Conservation (phyloP, 1,139 yeast genomes). For the Kurtzmaniella natalensis region DNA sequence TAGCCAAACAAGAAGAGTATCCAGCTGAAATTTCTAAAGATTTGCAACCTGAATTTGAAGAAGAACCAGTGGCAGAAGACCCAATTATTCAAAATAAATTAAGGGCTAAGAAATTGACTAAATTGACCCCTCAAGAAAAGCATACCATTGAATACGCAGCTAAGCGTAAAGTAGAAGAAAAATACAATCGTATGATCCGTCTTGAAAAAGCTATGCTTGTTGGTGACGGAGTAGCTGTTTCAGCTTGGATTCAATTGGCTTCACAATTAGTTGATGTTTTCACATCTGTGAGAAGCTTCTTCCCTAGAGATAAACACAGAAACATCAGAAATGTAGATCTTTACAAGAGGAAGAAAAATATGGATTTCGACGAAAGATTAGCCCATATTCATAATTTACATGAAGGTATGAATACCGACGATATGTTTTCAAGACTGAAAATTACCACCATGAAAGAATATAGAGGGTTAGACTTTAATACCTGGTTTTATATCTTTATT, state of each 20-base stretch:
- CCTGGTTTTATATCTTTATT: slow-evolving; percentile 84
- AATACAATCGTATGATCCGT: slow-evolving; percentile 57
- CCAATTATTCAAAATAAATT: slow-evolving; percentile 25
- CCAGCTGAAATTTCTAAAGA: slow-evolving; percentile 3
- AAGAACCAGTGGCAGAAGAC: slow-evolving; percentile 6
- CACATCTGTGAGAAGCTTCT: slow-evolving; percentile 70
- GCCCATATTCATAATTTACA: slow-evolving; percentile 63
- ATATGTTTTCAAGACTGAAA: slow-evolving; percentile 29
- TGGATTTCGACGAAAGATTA: slow-evolving; percentile 68
- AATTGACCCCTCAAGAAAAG: slow-evolving; percentile 53
- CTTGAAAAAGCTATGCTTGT: slow-evolving; percentile 50
- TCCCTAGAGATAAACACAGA: slow-evolving; percentile 68
- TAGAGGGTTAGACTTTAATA: slow-evolving; percentile 70
- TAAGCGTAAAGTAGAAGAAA: slow-evolving; percentile 57
- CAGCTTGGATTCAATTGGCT: slow-evolving; percentile 82
- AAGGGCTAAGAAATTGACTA: slow-evolving; percentile 18
- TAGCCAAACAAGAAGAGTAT: slow-evolving; percentile 15
- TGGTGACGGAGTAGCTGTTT: slow-evolving; percentile 59
- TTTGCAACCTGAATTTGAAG: slow-evolving; percentile 4
- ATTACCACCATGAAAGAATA: slow-evolving; percentile 50
- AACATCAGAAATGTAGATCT: slow-evolving; percentile 65
- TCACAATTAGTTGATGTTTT: slow-evolving; percentile 80
- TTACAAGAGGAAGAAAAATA: slow-evolving; percentile 54
- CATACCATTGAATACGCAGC: slow-evolving; percentile 56
- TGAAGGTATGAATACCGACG: slow-evolving; percentile 54